phyloP scores from a whole-genome alignment of 73 alveolate species.

The Tetrahymena elliotti region DNA sequence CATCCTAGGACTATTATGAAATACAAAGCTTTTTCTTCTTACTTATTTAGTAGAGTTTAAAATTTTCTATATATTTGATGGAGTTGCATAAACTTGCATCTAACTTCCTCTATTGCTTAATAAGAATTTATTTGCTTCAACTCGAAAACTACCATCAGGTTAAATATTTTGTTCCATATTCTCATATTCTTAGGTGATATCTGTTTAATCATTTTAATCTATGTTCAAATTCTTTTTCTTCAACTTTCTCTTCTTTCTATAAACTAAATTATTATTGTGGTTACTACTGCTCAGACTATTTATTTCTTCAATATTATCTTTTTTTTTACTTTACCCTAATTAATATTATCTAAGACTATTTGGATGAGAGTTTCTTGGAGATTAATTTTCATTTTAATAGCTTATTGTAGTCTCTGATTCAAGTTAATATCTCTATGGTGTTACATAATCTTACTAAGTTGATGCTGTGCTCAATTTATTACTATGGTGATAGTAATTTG shows the following conservation, averaged over 20 bases:
- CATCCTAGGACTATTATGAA: neutral
- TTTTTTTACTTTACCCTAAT: neutral
- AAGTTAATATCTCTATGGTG: neutral
- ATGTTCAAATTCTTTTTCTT: neutral
- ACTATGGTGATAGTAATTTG: neutral
- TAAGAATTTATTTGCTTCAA: neutral
- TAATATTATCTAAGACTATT: neutral
- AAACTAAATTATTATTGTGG: neutral
- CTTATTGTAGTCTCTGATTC: neutral
- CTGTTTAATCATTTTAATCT: neutral
- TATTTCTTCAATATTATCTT: neutral
- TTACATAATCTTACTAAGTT: neutral
- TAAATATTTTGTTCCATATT: neutral
- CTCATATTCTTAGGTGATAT: neutral
- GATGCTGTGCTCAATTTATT: neutral
- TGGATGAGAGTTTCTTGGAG: neutral
- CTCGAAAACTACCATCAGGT: neutral
- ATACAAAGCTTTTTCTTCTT: neutral
- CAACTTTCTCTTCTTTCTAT: neutral
- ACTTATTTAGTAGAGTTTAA: neutral
- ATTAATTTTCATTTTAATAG: neutral
- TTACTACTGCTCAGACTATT: neutral
- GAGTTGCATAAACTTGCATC: neutral
- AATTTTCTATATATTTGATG: neutral
- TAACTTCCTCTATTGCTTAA: neutral